Evolutionary conservation across 2,329 filamentous ascomycete species (phyloP), one percentile per base, ranked within the genome.

Genomic region (Paecilomyces formosus): DNA sequence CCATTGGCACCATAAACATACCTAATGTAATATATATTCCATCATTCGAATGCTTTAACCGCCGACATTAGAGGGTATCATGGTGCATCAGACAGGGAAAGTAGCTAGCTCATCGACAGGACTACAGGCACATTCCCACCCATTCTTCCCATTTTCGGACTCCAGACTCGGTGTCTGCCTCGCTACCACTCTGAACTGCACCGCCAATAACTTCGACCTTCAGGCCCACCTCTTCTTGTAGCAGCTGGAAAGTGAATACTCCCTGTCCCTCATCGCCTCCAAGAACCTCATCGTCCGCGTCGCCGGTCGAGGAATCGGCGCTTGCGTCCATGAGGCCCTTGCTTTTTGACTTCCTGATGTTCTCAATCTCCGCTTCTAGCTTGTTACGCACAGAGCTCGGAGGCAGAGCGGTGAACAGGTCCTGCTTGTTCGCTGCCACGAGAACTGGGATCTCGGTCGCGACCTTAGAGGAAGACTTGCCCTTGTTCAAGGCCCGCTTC

Each of bases 341-440:
- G 66, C 87, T 89, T 70, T 86, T 86, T 49, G 89, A 89, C 58
- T 81, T 80, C 54, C 93, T 84, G 56, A 97, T 88, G 55, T 88
- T 85, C 26, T 87, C 85, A 60, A 97, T 85, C 72, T 97, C 93
- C 12, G 82, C 79, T 76, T 97, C 92, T 13, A 99, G 79, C 63
- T 83, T 85, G 56, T 81, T 81, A 73, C 85, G 88, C 60, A 97
- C 89, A 31, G 95, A 79, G 5, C 83, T 82, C 0, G 89, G 84
- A 0, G 94, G 94, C 55, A 97, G 78, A 7, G 93, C 91, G 0
- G 94, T 97, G 72, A 99, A 99, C 0, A 99, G 81, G 72, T 99
- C 94, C 70, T 92, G 83, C 81, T 99, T 99, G 76, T 97, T 99
- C 57, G 92, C 92, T 1, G 92, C 92, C 33, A 99, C 79, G 35